phyloP scores from a whole-genome alignment of 192 early-diverging fungal genomes.

The Backusella westeae region DNA sequence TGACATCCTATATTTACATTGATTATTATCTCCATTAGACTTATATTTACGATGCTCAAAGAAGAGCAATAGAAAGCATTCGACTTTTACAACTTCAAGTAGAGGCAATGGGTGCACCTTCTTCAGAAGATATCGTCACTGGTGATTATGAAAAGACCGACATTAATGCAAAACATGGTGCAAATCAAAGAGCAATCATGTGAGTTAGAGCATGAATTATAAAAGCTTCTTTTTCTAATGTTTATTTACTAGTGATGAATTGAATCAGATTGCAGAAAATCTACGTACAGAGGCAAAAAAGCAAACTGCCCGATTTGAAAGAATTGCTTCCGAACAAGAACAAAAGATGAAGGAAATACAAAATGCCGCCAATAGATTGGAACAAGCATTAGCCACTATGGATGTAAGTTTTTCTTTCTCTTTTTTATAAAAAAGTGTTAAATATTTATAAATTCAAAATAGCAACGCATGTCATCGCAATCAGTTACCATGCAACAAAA shows the following conservation, averaged over 20 bases:
- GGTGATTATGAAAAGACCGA: conserved; percentile 1
- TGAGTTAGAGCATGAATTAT: not conserved
- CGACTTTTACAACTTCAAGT: conserved; percentile 27
- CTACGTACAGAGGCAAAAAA: not conserved
- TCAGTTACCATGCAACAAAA: conserved; percentile 15
- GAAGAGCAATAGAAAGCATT: conserved; percentile 25
- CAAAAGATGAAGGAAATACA: conserved; percentile 12
- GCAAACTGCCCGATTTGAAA: not conserved
- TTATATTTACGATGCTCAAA: conserved; percentile 26
- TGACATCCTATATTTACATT: not conserved
- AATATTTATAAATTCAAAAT: not conserved
- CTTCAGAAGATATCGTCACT: conserved; percentile 4
- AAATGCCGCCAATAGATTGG: conserved; percentile 2
- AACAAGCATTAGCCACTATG: conserved; percentile 3
- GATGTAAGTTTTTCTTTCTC: conserved; percentile 12
- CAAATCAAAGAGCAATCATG: not conserved
- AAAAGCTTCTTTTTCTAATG: not conserved
- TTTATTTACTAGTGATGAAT: not conserved
- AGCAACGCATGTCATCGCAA: conserved; percentile 11
- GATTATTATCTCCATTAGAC: not conserved
- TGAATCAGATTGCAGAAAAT: not conserved
- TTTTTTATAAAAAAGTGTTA: not conserved
- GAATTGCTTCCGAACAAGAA: conserved; percentile 15
- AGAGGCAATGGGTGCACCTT: conserved; percentile 35
- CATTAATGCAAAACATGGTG: not conserved